Percentiles rank a stretch among this genome's conserved stretches.
phyloP scores from a whole-genome alignment of 2,329 filamentous ascomycete genomes.

The Chaetomiaceae sp. region DNA sequence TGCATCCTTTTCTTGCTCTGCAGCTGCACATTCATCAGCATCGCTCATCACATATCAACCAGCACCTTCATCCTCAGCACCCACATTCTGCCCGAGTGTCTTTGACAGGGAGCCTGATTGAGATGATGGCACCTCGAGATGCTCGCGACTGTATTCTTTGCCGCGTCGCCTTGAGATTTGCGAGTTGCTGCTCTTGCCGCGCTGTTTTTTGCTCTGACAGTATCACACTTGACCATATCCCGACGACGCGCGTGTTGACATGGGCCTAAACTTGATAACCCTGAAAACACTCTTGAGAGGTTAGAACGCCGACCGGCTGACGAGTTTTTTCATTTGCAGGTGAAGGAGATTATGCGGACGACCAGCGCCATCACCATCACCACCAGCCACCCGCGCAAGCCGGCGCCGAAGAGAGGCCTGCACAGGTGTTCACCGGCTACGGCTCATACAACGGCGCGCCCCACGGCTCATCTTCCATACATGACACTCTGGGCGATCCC shows the following conservation, averaged over 20 bases:
- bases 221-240: conserved; percentile 25
- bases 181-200: conserved; percentile 24
- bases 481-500: conserved; percentile 47
- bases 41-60: conserved; percentile 34
- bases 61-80: conserved; percentile 28
- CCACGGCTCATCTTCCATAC: conserved; percentile 57
- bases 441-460: conserved; percentile 56
- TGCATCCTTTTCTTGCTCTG: conserved; percentile 22
- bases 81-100: conserved; percentile 17
- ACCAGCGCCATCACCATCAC: conserved; percentile 59
- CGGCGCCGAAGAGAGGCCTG: conserved; percentile 61
- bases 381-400: conserved; percentile 54
- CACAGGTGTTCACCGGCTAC: conserved; percentile 71
- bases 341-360: conserved; percentile 58
- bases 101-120: conserved; percentile 19
- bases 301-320: conserved; percentile 25
- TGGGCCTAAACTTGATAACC: neutral
- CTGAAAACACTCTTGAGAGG: neutral
- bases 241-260: conserved; percentile 19
- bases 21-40: conserved; percentile 32
- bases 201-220: conserved; percentile 21
- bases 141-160: conserved; percentile 16
- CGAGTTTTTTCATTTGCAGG: conserved; percentile 42
- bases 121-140: conserved; percentile 20
- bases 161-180: conserved; percentile 21